Base-by-base conservation (phyloP, 441 rosid species). In the Pelargonium myrrhifolium region DNA sequence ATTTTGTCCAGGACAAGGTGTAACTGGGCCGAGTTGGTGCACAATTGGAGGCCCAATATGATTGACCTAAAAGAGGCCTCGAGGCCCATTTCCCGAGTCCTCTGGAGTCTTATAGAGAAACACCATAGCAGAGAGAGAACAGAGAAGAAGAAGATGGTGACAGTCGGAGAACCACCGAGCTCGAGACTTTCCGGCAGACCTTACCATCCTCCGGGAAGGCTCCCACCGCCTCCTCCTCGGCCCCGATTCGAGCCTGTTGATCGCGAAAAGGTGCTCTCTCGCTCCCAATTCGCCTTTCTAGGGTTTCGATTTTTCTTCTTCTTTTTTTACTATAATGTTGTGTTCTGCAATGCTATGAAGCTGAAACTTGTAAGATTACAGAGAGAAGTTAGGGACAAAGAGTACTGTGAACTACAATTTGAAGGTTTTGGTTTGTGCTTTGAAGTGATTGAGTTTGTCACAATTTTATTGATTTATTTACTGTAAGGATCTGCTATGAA, bases 211-310 rank as follows among this genome's bases (percentile, higher is more conserved):
- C 56, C 3, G 56, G 56, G 56, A 3, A 4, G 18, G 17, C 6
- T 14, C 20, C 18, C 20, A 8, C 20, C 56, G 6, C 56, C 56
- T 3, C 56, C 56, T 4, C 20, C 56, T 51, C 56, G 56, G 0
- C 56, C 56, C 56, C 18, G 56, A 7, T 51, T 51, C 21, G 56
- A 51, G 4, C 56, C 56, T 18, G 56, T 51, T n/a, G 56, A 51
- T 51, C 56, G 56, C 20, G 56, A 51, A 51, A 51, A 51, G 56
- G 56, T 51, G 15, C 51, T 43, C 56, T 42, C 49, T 51, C 56
- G 8, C 56, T 51, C 17, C 17, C 56, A n/a, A 51, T 15, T 51
- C 37, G 56, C 56, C 15, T 18, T 15, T 14, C 7, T 51, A 51
- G 56, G 56, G 56, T 51, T 12, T 51, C 21, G 1, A 51, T 31